A percentile compares a stretch with the other conserved stretches of the same genome.
These are phyloP conservation scores for Apophysomyces sp. DNA, from an alignment of 371 early-diverging fungal species.

Conservation along the genomic window DNA sequence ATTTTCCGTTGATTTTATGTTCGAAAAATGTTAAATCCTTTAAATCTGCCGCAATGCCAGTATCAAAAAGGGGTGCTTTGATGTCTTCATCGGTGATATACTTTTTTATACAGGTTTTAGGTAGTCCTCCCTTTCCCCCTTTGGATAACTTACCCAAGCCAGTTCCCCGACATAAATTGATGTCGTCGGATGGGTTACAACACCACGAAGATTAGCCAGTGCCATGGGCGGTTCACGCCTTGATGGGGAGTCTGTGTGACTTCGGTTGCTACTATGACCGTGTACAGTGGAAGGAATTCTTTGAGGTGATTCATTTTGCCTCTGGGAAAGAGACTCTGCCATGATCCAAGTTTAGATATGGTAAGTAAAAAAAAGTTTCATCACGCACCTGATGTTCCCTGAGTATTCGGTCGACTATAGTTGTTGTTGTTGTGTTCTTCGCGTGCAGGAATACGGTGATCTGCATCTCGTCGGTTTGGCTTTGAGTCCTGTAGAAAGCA, in stretches of 20 bases:
- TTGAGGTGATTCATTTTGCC: slow-evolving; percentile 9
- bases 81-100: slow-evolving; percentile 58
- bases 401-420: not conserved
- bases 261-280: slow-evolving; percentile 13
- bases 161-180: slow-evolving; percentile 50
- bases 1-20: slow-evolving; percentile 68
- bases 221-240: slow-evolving; percentile 28
- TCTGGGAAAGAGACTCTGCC: not conserved
- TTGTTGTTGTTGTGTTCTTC: not conserved
- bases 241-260: slow-evolving; percentile 9
- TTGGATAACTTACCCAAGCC: slow-evolving; percentile 40
- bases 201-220: slow-evolving; percentile 28
- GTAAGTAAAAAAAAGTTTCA: not conserved
- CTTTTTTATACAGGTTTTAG: slow-evolving; percentile 14
- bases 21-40: slow-evolving; percentile 58
- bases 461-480: not conserved
- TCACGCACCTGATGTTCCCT: not conserved
- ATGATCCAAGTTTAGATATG: not conserved
- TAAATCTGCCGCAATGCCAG: slow-evolving; percentile 36
- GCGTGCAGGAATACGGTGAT: not conserved
- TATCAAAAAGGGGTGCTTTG: slow-evolving; percentile 34
- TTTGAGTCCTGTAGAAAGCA: not conserved
- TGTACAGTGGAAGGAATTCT: slow-evolving; percentile 23
- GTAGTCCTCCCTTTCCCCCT: not conserved
- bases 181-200: slow-evolving; percentile 33